Percentiles rank a stretch among this genome's conserved stretches.
These are phyloP conservation scores for Fusarium brevicatenulatum DNA, from an alignment of 2,329 filamentous ascomycete species.

Conservation along the genomic window DNA sequence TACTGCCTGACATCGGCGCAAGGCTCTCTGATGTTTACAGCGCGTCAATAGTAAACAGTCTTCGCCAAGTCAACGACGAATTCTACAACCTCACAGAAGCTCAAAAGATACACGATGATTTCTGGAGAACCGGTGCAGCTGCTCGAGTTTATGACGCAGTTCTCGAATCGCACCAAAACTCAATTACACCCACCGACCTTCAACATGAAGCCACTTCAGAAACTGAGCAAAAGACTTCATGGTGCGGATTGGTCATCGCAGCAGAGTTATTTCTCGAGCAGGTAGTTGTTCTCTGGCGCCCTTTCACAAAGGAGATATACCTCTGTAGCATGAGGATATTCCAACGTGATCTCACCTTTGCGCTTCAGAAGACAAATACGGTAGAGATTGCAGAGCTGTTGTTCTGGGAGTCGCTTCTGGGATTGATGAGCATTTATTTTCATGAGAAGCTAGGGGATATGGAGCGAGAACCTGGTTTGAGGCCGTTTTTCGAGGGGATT, in stretches of 20 bases:
- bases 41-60: neutral
- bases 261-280: slow-evolving; percentile 6
- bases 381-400: neutral
- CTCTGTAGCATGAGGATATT: slow-evolving; percentile 8
- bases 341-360: neutral
- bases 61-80: neutral
- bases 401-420: slow-evolving; percentile 9
- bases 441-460: slow-evolving; percentile 2
- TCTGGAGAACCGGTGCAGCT: neutral
- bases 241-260: neutral
- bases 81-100: neutral
- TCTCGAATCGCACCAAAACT: neutral
- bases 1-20: neutral
- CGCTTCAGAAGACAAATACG: neutral
- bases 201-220: neutral
- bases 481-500: neutral
- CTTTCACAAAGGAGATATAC: neutral
- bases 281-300: neutral
- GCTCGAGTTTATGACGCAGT: neutral
- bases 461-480: neutral
- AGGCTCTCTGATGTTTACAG: neutral
- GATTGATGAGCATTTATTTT: neutral
- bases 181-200: neutral
- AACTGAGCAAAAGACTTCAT: neutral
- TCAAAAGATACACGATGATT: neutral